Evolutionary conservation across 192 early-diverging fungal genomes (phyloP), one percentile per base, ranked within the genome.

Genomic region (Dissophora globulifera): DNA sequence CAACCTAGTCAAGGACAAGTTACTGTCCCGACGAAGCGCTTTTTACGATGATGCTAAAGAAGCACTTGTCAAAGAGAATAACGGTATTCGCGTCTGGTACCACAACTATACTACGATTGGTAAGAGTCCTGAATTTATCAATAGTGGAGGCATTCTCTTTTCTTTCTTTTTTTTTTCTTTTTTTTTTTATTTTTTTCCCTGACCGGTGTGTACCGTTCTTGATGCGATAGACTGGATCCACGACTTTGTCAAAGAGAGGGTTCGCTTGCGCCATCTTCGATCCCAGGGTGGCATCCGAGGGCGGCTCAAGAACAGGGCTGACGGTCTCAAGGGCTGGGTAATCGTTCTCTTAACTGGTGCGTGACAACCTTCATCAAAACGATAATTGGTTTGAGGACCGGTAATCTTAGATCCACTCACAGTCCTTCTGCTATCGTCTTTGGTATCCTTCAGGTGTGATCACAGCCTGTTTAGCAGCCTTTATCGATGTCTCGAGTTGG

Each of bases 311-410:
- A 83, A 88, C 46, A 56, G 85, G 30, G 89, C 80, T 64, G 92
- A 96, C 58, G 89, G 91, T 7, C 82, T 90, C 27, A 91, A 96
- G 80, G 92, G 90, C 31, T 97, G 96, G 96, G 80, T 96, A 40
- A 76, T 98, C 22, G 89, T 95, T 8, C 83, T 87, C 15, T 64
- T 91, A 5, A 89, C 94, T 26, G 71, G 71, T 75, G 53, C 17
- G 52, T 43, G 5, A 3, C n/a, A n/a, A n/a, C n/a, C n/a, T n/a
- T n/a, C n/a, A n/a, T n/a, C n/a, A n/a, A n/a, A n/a, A n/a, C n/a
- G n/a, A n/a, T n/a, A n/a, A n/a, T n/a, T n/a, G n/a, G n/a, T n/a
- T n/a, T n/a, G n/a, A n/a, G n/a, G n/a, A n/a, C n/a, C n/a, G n/a
- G n/a, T n/a, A n/a, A n/a, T n/a, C n/a, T n/a, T n/a, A n/a, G n/a